A percentile compares a stretch with the other conserved stretches of the same genome.
These are phyloP conservation scores for Coniochaeta prunicola DNA, from an alignment of 2,329 filamentous ascomycete genomes.

Conservation along the genomic window DNA sequence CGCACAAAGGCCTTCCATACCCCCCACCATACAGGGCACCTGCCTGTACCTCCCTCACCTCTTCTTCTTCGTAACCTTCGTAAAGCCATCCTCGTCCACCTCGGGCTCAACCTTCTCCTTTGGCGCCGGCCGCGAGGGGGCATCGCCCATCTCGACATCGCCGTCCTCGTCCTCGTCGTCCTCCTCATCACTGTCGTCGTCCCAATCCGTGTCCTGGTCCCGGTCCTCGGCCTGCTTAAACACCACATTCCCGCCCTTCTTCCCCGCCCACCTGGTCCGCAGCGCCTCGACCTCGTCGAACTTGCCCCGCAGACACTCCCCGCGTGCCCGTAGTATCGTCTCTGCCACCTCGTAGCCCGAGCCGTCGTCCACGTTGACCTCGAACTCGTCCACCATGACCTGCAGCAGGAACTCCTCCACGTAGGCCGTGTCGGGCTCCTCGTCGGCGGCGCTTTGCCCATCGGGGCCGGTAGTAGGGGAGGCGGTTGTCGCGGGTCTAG, in stretches of 20 bases:
- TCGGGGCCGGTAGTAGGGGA: conserved; percentile 10
- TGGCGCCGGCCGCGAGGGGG: conserved; percentile 34
- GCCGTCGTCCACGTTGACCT: conserved; percentile 86
- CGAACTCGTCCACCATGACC: conserved; percentile 93
- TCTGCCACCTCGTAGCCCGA: conserved; percentile 67
- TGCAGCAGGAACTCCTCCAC: conserved; percentile 80
- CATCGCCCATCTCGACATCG: conserved; percentile 64
- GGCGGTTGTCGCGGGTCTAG: conserved; percentile 8
- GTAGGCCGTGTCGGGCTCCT: conserved; percentile 65
- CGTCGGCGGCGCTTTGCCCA: conserved; percentile 17
- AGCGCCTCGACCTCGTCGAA: conserved; percentile 59
- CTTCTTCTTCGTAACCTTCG: conserved; percentile 65
- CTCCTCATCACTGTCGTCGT: conserved; percentile 44
- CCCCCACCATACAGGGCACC: not conserved
- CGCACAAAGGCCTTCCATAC: too few species aligned
- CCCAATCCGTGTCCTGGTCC: conserved; percentile 54
- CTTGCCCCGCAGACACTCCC: conserved; percentile 56
- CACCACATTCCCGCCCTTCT: conserved; percentile 50
- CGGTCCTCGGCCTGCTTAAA: conserved; percentile 48
- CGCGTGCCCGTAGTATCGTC: conserved; percentile 61
- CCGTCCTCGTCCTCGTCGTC: conserved; percentile 43
- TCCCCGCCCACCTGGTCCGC: conserved; percentile 54
- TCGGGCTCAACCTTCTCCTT: conserved; percentile 62
- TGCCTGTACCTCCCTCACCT: conserved; percentile 34
- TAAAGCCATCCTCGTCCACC: conserved; percentile 77